Conservation (phyloP, 2,329 filamentous ascomycete species). For the Teratosphaeria nubilosa region DNA sequence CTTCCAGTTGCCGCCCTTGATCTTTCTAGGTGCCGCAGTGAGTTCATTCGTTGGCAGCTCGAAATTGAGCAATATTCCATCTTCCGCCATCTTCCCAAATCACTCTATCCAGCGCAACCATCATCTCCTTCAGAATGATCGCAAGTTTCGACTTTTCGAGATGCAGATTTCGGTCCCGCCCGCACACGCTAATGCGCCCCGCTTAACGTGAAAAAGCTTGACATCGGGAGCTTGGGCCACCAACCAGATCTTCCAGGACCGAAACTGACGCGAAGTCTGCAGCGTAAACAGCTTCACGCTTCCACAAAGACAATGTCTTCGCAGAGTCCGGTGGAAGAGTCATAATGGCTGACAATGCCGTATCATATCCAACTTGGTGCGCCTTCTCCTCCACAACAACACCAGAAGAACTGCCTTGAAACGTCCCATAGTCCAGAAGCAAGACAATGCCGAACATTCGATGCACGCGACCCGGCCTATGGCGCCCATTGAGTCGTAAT, state of each 20-base stretch:
- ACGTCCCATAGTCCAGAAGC: background rate
- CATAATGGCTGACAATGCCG: background rate
- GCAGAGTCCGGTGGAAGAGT: background rate
- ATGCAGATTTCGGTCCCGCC: background rate
- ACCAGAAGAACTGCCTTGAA: background rate
- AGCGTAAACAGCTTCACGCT: background rate
- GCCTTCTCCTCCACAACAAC: background rate
- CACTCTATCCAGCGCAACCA: background rate
- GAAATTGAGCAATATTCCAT: slow-evolving; percentile 92
- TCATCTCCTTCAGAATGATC: background rate
- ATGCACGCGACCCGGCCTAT: background rate
- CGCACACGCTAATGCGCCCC: background rate
- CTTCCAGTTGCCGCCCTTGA: slow-evolving; percentile 89
- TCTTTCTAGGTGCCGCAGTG: slow-evolving; percentile 52
- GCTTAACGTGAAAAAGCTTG: background rate
- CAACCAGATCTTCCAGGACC: background rate
- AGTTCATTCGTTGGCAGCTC: slow-evolving; percentile 57
- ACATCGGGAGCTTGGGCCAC: background rate
- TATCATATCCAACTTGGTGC: background rate
- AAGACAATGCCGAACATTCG: background rate
- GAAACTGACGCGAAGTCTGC: background rate
- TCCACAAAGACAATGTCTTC: background rate
- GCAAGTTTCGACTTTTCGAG: background rate
- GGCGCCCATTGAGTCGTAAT: background rate
- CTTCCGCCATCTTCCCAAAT: slow-evolving; percentile 62